phyloP scores from a whole-genome alignment of 805 yeast genomes.

The Vanderwaltozyma verrucispora region DNA sequence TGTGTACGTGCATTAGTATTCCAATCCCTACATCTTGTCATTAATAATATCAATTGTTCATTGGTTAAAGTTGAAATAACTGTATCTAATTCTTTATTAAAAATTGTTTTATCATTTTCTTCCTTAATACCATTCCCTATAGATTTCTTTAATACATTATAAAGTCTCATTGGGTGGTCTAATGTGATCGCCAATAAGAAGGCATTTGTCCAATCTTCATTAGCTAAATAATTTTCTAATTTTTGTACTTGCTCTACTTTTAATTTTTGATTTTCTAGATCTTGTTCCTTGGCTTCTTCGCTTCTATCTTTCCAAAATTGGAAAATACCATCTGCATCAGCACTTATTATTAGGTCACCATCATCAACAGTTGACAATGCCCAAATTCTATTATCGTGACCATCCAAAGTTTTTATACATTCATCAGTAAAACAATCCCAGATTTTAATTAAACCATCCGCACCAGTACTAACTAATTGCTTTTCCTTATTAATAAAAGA shows the following conservation, averaged over 20 bases:
- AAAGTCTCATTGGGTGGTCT: conserved; percentile 83
- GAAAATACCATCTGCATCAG: conserved; percentile 92
- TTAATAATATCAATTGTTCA: conserved; percentile 48
- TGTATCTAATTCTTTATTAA: conserved; percentile 46
- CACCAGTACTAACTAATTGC: conserved; percentile 69
- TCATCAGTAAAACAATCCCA: conserved; percentile 82
- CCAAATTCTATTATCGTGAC: conserved; percentile 94
- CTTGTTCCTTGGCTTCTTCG: conserved; percentile 50
- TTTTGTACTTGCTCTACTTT: conserved; percentile 84
- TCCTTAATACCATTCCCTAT: conserved; percentile 38
- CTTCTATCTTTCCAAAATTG: conserved; percentile 86
- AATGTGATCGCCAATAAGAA: conserved; percentile 74
- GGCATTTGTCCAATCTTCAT: conserved; percentile 81
- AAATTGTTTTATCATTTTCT: conserved; percentile 9
- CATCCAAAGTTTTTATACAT: conserved; percentile 75
- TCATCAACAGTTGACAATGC: conserved; percentile 58
- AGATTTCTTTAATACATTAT: conserved; percentile 60
- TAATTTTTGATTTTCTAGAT: conserved; percentile 39
- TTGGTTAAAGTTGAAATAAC: conserved; percentile 47
- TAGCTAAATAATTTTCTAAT: conserved; percentile 59
- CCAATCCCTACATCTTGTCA: conserved; percentile 87
- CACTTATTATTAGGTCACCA: conserved; percentile 64
- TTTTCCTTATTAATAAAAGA: conserved; percentile 55
- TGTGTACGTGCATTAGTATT: conserved; percentile 79
- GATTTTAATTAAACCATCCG: conserved; percentile 86